Conservation (phyloP, 768 basidiomycete genomes). For the Trametes cingulata region DNA sequence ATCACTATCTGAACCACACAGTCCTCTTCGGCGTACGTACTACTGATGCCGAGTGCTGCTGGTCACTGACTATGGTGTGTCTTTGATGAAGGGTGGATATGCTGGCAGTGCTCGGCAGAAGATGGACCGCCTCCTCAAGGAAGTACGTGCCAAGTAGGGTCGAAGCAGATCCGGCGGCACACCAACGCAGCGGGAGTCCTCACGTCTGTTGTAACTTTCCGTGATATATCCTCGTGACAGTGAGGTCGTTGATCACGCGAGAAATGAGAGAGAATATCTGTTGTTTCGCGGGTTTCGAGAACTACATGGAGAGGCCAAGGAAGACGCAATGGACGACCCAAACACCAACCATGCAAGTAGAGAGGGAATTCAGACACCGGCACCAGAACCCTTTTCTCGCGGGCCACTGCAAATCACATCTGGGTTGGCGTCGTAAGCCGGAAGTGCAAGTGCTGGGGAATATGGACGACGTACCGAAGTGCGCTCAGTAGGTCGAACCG, state of each 20-base stretch:
- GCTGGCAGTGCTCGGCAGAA: slow-evolving; percentile 54
- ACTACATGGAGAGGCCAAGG: not conserved
- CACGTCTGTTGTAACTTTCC: no score
- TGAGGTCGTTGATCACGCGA: not conserved
- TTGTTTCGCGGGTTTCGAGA: not conserved
- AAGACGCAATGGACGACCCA: not conserved
- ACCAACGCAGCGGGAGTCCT: no score
- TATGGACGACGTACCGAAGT: not conserved
- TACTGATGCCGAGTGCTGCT: not conserved
- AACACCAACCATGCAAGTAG: not conserved
- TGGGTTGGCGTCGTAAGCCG: not conserved
- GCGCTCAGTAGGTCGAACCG: slow-evolving; percentile 41
- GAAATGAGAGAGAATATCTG: not conserved
- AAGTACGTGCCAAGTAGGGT: slow-evolving; percentile 25
- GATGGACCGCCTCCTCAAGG: slow-evolving; percentile 43
- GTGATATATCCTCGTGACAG: no score
- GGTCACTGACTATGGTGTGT: not conserved
- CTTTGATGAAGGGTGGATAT: slow-evolving; percentile 45
- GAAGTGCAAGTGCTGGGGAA: no score
- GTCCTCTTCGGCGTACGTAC: slow-evolving; percentile 71
- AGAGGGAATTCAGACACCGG: not conserved
- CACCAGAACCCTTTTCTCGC: slow-evolving; percentile 3
- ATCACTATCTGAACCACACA: slow-evolving; percentile 83
- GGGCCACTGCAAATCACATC: not conserved
- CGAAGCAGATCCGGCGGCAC: no score